Evolutionary conservation across 768 basidiomycete species (phyloP).

Genomic region (Podaxis sp.): DNA sequence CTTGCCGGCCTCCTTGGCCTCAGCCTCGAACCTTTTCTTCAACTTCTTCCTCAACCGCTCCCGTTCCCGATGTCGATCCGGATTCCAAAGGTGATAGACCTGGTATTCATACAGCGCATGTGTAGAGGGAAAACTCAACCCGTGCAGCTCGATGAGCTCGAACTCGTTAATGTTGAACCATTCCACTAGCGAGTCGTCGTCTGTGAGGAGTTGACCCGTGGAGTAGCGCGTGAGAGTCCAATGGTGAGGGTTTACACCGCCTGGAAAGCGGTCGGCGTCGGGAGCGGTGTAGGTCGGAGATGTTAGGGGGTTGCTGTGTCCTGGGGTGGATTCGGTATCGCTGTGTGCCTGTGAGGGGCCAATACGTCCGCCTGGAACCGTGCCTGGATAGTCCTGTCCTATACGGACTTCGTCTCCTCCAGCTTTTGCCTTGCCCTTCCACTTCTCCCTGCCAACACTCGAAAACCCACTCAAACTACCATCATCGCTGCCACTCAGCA

Average conservation of each 20-base stretch:
- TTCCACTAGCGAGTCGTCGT: constrained; percentile 56
- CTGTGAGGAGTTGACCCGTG: constrained; percentile 61
- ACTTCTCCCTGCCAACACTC: neutral
- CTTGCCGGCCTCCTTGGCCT: constrained; percentile 1
- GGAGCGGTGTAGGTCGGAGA: constrained; percentile 1
- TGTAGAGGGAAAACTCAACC: constrained; percentile 14
- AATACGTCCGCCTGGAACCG: constrained; percentile 3
- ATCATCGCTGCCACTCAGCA: neutral
- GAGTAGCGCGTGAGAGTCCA: constrained; percentile 65
- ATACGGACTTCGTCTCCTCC: neutral
- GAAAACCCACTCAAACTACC: neutral
- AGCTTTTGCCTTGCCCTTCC: constrained; percentile 3
- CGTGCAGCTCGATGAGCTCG: constrained; percentile 73
- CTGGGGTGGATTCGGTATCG: neutral
- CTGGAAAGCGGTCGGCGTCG: constrained; percentile 14
- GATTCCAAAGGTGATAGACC: constrained; percentile 17
- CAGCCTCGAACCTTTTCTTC: constrained; percentile 9
- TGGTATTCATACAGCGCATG: constrained; percentile 18
- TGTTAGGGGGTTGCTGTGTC: neutral
- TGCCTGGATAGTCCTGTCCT: neutral
- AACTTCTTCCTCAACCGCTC: constrained; percentile 16
- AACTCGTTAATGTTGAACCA: constrained; percentile 62
- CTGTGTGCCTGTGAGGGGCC: constrained; percentile 3
- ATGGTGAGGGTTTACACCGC: constrained; percentile 5
- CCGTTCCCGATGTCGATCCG: constrained; percentile 10